These are phyloP conservation scores for Polygonum aviculare DNA, from an alignment of 148 eudicot genomes.

Conservation along the genomic window DNA sequence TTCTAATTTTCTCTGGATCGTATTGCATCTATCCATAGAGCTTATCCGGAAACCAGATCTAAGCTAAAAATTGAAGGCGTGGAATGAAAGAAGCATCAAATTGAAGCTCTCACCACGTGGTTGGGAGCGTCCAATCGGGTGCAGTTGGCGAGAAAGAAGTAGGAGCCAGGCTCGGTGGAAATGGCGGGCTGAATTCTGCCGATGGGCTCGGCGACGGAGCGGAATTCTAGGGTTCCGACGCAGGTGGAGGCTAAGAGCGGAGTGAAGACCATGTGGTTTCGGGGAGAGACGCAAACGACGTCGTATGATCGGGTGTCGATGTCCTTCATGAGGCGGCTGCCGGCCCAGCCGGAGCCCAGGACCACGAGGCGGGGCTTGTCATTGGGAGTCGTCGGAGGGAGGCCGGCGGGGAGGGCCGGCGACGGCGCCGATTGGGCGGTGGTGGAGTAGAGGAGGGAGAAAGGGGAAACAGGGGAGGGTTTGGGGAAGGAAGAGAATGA, in stretches of 20 bases:
- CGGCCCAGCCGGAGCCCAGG: conserved; percentile 90
- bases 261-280: conserved; percentile 95
- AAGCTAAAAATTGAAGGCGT: not conserved
- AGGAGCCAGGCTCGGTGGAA: conserved; percentile 65
- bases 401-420: conserved; percentile 12
- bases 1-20: not conserved
- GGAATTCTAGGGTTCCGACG: conserved; percentile 85
- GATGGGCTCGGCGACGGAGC: conserved; percentile 83
- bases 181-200: conserved; percentile 64
- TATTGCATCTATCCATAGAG: not conserved
- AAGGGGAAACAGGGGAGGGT: not conserved
- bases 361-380: conserved; percentile 87
- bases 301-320: conserved; percentile 64
- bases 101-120: conserved; percentile 54
- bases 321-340: conserved; percentile 77
- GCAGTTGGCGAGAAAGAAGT: conserved; percentile 75
- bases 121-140: conserved; percentile 48
- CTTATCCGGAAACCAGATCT: not conserved
- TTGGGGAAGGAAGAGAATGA: not conserved
- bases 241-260: conserved; percentile 94
- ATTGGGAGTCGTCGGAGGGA: conserved; percentile 64
- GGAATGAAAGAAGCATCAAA: too few species aligned
- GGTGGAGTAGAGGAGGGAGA: conserved; percentile 13
- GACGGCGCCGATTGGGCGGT: not conserved
- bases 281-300: conserved; percentile 78